Percentiles rank a stretch among this genome's conserved stretches.
Evolutionary conservation across 345 rosid species (phyloP).

Genomic region (Citrus mangshanensis): DNA sequence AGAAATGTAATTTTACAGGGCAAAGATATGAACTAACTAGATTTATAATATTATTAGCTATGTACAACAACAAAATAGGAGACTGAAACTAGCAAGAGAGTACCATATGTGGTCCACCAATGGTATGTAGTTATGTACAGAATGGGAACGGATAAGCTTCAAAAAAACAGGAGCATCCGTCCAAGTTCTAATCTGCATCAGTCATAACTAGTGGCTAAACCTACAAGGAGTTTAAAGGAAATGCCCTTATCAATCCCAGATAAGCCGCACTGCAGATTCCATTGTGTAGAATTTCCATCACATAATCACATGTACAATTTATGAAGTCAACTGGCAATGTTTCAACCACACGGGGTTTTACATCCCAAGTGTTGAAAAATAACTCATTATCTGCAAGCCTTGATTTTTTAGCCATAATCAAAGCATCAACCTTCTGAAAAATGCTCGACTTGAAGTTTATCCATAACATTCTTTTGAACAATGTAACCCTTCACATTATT

Average conservation of each 20-base stretch:
- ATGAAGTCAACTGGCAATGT: not conserved
- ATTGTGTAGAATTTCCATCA: not conserved
- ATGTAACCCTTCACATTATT: not conserved
- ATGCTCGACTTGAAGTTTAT: not conserved
- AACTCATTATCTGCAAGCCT: not conserved
- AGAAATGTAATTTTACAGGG: not conserved
- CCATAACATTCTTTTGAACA: not conserved
- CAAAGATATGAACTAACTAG: not conserved
- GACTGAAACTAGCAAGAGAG: not conserved
- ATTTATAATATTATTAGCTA: not conserved
- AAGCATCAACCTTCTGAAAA: not conserved
- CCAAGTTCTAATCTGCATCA: slow-evolving; percentile 2
- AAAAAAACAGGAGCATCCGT: slow-evolving; percentile 23
- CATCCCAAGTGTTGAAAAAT: not conserved
- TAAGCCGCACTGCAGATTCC: not conserved
- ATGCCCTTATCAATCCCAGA: slow-evolving; percentile 1
- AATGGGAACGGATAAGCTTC: slow-evolving; percentile 27
- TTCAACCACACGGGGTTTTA: not conserved
- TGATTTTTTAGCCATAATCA: not conserved
- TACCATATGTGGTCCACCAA: slow-evolving; percentile 8
- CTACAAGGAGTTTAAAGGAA: slow-evolving; percentile 6
- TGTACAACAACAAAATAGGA: slow-evolving; percentile 25
- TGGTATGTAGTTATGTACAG: not conserved
- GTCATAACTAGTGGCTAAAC: not conserved
- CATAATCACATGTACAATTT: not conserved